These are phyloP conservation scores for Codiaeum variegatum DNA, from an alignment of 441 rosid genomes.

Conservation along the genomic window DNA sequence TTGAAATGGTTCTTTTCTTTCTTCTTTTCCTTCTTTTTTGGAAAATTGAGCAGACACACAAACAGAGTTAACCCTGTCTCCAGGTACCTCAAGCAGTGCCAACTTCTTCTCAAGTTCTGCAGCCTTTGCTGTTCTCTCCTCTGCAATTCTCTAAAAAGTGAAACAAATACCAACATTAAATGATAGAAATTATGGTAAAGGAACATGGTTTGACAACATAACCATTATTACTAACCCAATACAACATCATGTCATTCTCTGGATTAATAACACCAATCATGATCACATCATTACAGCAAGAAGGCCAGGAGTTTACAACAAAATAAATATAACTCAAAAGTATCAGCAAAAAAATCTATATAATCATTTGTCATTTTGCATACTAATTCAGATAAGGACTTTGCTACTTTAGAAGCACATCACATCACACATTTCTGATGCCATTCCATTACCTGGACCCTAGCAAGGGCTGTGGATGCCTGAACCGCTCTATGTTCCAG, in stretches of 20 bases:
- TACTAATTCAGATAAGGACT: neutral
- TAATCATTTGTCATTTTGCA: neutral
- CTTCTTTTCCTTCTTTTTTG: too few relatives aligned
- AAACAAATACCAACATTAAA: slow-evolving; percentile 22
- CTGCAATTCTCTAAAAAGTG: slow-evolving; percentile 69
- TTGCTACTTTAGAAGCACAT: neutral
- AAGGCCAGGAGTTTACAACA: neutral
- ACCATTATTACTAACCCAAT: neutral
- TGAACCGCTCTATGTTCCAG: slow-evolving; percentile 93
- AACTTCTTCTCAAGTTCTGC: slow-evolving; percentile 91
- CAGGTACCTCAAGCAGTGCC: slow-evolving; percentile 84
- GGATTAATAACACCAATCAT: neutral
- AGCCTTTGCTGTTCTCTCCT: slow-evolving; percentile 84
- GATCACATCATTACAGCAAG: neutral
- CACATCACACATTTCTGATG: slow-evolving; percentile 4
- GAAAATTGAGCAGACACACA: neutral
- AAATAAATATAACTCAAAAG: neutral
- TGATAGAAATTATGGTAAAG: neutral
- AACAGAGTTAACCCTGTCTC: neutral
- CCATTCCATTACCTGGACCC: slow-evolving; percentile 71
- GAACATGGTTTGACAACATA: slow-evolving; percentile 7
- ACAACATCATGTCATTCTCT: slow-evolving; percentile 12
- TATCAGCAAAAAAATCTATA: neutral
- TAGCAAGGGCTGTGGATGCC: slow-evolving; percentile 87
- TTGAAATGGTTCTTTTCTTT: neutral